Evolutionary conservation across 75 land plant genomes (phyloP).

Genomic region (Picea sitchensis): DNA sequence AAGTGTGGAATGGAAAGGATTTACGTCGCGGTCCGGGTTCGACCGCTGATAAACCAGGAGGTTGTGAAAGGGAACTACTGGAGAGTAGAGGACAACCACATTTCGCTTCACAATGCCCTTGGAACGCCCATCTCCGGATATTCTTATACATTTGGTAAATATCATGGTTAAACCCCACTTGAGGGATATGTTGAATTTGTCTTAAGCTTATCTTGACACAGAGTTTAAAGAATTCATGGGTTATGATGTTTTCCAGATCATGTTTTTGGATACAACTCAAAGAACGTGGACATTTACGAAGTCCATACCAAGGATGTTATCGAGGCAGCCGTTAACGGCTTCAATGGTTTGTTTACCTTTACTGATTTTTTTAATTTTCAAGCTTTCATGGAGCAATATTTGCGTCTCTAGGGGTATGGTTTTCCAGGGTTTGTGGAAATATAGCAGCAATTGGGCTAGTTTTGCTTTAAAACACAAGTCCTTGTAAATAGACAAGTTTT

Average conservation of each 20-base stretch:
- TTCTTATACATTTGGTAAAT: conserved; percentile 77
- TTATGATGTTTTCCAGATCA: conserved; percentile 55
- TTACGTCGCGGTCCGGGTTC: conserved; percentile 84
- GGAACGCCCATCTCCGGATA: conserved; percentile 69
- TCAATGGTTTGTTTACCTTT: conserved; percentile 63
- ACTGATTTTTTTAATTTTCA: background rate
- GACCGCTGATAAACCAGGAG: conserved; percentile 42
- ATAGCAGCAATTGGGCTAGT: background rate
- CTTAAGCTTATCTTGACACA: background rate
- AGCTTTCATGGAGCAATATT: background rate
- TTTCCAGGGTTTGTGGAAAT: background rate
- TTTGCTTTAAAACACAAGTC: background rate
- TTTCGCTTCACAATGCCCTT: conserved; percentile 59
- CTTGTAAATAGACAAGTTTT: background rate
- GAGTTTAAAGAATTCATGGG: background rate
- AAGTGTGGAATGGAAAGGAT: conserved; percentile 79
- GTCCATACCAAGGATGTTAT: conserved; percentile 72
- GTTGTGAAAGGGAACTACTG: conserved; percentile 41
- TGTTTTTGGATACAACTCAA: conserved; percentile 61
- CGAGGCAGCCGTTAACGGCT: conserved; percentile 79
- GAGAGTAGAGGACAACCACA: conserved; percentile 69
- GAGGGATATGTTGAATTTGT: background rate
- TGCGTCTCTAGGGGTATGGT: background rate
- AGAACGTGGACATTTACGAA: conserved; percentile 68
- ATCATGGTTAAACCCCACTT: background rate